Percentiles rank a stretch among this genome's conserved stretches.
phyloP scores from a whole-genome alignment of 768 basidiomycete species.

The Plicaturopsis crispa region DNA sequence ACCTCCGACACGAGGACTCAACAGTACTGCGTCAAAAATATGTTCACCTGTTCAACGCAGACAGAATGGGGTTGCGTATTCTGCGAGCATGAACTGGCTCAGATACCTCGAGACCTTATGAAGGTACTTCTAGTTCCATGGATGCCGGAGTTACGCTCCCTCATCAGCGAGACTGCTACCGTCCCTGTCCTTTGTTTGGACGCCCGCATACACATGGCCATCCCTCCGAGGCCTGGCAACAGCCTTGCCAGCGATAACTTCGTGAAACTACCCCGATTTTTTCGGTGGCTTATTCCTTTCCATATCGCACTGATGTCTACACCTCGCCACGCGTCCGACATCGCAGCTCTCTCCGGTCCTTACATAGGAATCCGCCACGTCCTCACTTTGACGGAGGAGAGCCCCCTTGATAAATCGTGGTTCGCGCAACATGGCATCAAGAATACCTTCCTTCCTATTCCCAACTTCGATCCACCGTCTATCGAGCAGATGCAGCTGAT shows the following conservation, averaged over 20 bases:
- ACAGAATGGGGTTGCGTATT: constrained; percentile 49
- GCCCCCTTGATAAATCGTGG: constrained; percentile 39
- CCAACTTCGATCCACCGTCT: constrained; percentile 45
- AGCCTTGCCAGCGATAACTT: constrained; percentile 9
- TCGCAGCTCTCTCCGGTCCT: constrained; percentile 34
- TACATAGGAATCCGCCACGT: constrained; percentile 49
- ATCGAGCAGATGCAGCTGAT: constrained; percentile 57
- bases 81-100: constrained; percentile 30
- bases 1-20: constrained; percentile 27
- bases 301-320: constrained; percentile 56
- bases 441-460: constrained; percentile 50
- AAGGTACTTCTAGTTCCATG: constrained; percentile 32
- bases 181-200: constrained; percentile 32
- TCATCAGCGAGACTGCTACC: constrained; percentile 22
- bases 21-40: constrained; percentile 36
- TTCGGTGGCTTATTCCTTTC: constrained; percentile 56
- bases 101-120: constrained; percentile 27
- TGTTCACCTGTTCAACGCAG: constrained; percentile 33
- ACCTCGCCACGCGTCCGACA: constrained; percentile 42
- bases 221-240: constrained; percentile 26
- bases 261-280: constrained; percentile 46
- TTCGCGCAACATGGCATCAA: constrained; percentile 30
- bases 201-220: constrained; percentile 30
- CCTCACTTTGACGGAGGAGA: constrained; percentile 52
- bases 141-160: constrained; percentile 25